Conservation (phyloP, 805 yeast species). For the Starmerella powellii region DNA sequence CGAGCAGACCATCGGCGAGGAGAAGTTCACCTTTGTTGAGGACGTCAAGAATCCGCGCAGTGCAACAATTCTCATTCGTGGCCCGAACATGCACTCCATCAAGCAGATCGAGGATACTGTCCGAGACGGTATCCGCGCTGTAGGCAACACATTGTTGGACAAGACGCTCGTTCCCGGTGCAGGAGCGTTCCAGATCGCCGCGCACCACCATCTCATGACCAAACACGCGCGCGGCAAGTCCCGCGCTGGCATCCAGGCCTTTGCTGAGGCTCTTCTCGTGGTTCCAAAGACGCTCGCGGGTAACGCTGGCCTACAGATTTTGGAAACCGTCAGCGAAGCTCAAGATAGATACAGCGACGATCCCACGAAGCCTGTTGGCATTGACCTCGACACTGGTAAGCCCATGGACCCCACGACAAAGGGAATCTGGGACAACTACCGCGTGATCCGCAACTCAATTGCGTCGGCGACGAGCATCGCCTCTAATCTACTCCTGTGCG, state of each 20-base stretch:
- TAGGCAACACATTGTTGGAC: slow-evolving; percentile 80
- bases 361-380: slow-evolving; percentile 57
- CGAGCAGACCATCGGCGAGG: slow-evolving; percentile 92
- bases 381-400: slow-evolving; percentile 82
- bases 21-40: slow-evolving; percentile 90
- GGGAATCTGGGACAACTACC: slow-evolving; percentile 93
- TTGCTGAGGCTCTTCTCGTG: slow-evolving; percentile 79
- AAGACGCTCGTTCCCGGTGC: slow-evolving; percentile 87
- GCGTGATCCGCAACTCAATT: slow-evolving; percentile 87
- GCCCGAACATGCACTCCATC: slow-evolving; percentile 78
- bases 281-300: slow-evolving; percentile 87
- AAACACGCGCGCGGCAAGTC: slow-evolving; percentile 66
- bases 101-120: slow-evolving; percentile 94
- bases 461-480: slow-evolving; percentile 92
- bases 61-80: slow-evolving; percentile 83
- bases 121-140: slow-evolving; percentile 92
- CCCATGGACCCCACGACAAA: slow-evolving; percentile 90
- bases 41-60: slow-evolving; percentile 78
- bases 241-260: slow-evolving; percentile 84
- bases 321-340: slow-evolving; percentile 77
- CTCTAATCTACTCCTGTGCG: slow-evolving; percentile 81
- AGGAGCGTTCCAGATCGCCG: slow-evolving; percentile 86
- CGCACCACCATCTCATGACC: slow-evolving; percentile 53
- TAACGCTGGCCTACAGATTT: slow-evolving; percentile 86
- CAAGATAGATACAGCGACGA: slow-evolving; percentile 68